Conservation (phyloP, 495 filamentous ascomycete genomes). For the Talaromyces stipitatus region DNA sequence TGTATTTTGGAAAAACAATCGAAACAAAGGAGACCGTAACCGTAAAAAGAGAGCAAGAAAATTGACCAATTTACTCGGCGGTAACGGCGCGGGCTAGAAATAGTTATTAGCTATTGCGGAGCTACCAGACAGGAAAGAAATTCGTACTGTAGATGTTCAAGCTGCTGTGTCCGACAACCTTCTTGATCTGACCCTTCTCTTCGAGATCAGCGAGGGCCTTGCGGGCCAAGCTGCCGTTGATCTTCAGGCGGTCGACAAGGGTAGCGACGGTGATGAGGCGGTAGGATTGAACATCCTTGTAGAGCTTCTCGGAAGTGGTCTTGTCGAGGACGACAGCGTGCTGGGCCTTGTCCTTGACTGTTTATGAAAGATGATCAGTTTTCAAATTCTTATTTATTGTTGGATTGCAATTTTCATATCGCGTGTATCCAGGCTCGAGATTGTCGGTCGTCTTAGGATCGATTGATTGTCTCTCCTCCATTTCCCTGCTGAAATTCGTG, state of each 20-base stretch:
- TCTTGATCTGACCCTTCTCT: conserved; percentile 97
- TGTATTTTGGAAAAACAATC: conserved; percentile 16
- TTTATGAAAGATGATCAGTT: conserved; percentile 17
- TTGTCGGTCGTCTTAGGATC: neutral
- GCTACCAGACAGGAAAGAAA: neutral
- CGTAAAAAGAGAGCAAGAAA: conserved; percentile 30
- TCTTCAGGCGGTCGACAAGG: conserved; percentile 99
- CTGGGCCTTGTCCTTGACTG: conserved; percentile 99
- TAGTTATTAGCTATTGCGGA: conserved; percentile 12
- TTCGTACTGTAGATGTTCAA: conserved; percentile 90
- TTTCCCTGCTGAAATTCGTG: neutral
- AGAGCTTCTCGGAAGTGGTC: conserved; percentile 56
- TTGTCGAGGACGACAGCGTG: conserved; percentile 81
- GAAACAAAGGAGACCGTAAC: conserved; percentile 20
- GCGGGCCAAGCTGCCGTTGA: conserved; percentile 95
- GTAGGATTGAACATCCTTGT: conserved; percentile 99
- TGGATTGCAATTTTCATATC: neutral
- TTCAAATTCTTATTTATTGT: neutral
- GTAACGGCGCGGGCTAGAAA: conserved; percentile 39
- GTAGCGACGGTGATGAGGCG: conserved; percentile 97
- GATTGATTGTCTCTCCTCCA: neutral
- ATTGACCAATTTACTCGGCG: conserved; percentile 41
- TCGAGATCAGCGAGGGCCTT: conserved; percentile 86
- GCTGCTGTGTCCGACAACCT: conserved; percentile 93
- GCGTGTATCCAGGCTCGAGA: neutral